phyloP scores from a whole-genome alignment of 352 stramenopile species.

The Globisporangium alternatum region DNA sequence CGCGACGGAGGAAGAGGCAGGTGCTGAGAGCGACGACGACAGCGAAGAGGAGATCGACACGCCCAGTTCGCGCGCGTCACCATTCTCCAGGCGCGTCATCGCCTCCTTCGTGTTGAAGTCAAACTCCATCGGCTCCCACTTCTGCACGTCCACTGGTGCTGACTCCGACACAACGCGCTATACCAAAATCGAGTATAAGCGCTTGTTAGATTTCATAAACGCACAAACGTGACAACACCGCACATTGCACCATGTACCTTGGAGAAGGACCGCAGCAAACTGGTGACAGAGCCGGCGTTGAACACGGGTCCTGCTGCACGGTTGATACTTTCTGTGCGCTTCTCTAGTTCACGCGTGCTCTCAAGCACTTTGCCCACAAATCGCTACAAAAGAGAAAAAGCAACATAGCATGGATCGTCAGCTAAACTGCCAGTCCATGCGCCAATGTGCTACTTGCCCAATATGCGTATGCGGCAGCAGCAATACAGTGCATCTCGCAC shows the following conservation, averaged over 20 bases:
- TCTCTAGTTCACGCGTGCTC: slow-evolving; percentile 61
- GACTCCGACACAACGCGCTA: slow-evolving; percentile 40
- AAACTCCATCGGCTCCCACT: slow-evolving; percentile 65
- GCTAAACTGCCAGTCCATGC: neutral
- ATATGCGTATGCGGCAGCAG: neutral
- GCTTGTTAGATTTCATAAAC: neutral
- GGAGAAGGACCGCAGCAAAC: slow-evolving; percentile 61
- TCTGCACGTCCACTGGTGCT: slow-evolving; percentile 20
- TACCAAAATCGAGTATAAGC: neutral
- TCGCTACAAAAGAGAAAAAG: slow-evolving; percentile 24
- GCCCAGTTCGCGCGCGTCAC: slow-evolving; percentile 49
- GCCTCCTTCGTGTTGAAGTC: slow-evolving; percentile 53
- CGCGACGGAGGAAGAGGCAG: slow-evolving; percentile 2
- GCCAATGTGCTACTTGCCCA: no score
- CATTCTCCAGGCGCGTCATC: slow-evolving; percentile 49
- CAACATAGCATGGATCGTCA: neutral
- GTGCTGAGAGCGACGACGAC: neutral
- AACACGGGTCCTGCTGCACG: slow-evolving; percentile 61
- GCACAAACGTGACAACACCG: neutral
- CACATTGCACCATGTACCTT: slow-evolving; percentile 37
- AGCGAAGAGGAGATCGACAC: slow-evolving; percentile 48
- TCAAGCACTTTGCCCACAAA: slow-evolving; percentile 59
- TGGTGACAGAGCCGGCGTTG: slow-evolving; percentile 49
- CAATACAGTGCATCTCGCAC: slow-evolving; percentile 18
- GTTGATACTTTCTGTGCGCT: slow-evolving; percentile 50